Conservation (phyloP, 2,329 filamentous ascomycete species). For the Exophiala bonariae region DNA sequence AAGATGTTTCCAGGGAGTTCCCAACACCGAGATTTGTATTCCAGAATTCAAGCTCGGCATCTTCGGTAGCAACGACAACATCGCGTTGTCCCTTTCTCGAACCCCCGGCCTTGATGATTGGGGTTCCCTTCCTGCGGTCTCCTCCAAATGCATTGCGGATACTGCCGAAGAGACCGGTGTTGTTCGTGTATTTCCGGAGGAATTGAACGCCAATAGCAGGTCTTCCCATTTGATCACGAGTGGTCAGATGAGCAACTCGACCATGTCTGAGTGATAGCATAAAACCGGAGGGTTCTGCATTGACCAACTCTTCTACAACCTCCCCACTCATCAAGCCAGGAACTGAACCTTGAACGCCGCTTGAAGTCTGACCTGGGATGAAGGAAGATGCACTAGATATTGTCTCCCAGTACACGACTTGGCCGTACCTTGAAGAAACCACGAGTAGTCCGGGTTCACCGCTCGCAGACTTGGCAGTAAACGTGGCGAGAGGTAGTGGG, state of each 20-base stretch:
- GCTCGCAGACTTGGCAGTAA: conserved; percentile 77
- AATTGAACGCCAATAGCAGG: conserved; percentile 77
- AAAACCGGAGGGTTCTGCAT: conserved; percentile 84
- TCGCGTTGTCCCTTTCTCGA: conserved; percentile 80
- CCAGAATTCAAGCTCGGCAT: conserved; percentile 81
- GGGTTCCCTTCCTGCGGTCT: conserved; percentile 72
- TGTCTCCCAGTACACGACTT: conserved; percentile 92
- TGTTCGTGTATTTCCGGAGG: conserved; percentile 62
- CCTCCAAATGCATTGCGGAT: conserved; percentile 74
- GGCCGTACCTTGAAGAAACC: conserved; percentile 79
- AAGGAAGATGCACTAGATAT: conserved; percentile 85
- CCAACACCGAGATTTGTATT: conserved; percentile 85
- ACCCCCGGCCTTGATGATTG: conserved; percentile 71
- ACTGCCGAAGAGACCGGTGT: conserved; percentile 73
- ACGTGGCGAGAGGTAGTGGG: conserved; percentile 75
- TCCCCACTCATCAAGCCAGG: conserved; percentile 77
- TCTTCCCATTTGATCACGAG: conserved; percentile 84
- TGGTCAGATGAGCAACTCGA: conserved; percentile 78
- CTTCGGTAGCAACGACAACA: conserved; percentile 74
- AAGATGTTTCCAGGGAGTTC: conserved; percentile 70
- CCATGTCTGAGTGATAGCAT: conserved; percentile 82
- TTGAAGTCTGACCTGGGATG: conserved; percentile 77
- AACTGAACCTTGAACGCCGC: conserved; percentile 74
- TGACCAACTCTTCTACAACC: conserved; percentile 72
- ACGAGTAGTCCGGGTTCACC: conserved; percentile 83